These are phyloP conservation scores for Crassisporium funariophilum DNA, from an alignment of 768 basidiomycete species.

Conservation along the genomic window DNA sequence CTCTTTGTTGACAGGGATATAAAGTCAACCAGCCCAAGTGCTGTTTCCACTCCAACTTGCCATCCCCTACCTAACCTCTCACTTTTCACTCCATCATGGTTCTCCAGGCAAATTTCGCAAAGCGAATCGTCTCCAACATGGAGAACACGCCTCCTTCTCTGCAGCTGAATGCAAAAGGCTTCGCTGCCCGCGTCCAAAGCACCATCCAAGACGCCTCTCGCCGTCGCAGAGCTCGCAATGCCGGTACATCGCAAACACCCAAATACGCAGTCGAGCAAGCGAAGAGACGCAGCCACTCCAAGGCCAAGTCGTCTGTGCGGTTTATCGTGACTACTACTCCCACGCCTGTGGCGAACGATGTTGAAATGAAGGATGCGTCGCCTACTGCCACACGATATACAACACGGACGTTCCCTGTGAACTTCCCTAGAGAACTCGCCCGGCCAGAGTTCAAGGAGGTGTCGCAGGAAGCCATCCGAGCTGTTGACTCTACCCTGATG, in stretches of 20 bases:
- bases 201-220: slow-evolving; percentile 29
- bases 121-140: slow-evolving; percentile 12
- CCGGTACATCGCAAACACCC: slow-evolving; percentile 28
- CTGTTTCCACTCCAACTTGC: too few relatives aligned
- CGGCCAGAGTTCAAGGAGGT: slow-evolving; percentile 54
- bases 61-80: neutral
- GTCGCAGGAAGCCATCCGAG: slow-evolving; percentile 45
- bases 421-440: slow-evolving; percentile 54
- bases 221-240: slow-evolving; percentile 41
- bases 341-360: slow-evolving; percentile 24
- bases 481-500: slow-evolving; percentile 50
- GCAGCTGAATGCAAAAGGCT: slow-evolving; percentile 16
- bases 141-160: slow-evolving; percentile 8
- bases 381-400: slow-evolving; percentile 12
- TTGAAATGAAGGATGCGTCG: slow-evolving; percentile 34
- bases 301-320: slow-evolving; percentile 26
- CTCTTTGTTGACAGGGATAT: neutral
- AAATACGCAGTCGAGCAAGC: slow-evolving; percentile 41
- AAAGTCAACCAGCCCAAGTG: too few relatives aligned
- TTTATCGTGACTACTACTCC: slow-evolving; percentile 25
- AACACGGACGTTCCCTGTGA: slow-evolving; percentile 31
- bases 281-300: slow-evolving; percentile 31
- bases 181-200: slow-evolving; percentile 22
- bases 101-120: slow-evolving; percentile 22
- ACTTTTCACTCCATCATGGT: slow-evolving; percentile 26